Evolutionary conservation across 108 stramenopile species (phyloP), one percentile per base, ranked within the genome.

Genomic region (Chaetoceros tenuissimus): DNA sequence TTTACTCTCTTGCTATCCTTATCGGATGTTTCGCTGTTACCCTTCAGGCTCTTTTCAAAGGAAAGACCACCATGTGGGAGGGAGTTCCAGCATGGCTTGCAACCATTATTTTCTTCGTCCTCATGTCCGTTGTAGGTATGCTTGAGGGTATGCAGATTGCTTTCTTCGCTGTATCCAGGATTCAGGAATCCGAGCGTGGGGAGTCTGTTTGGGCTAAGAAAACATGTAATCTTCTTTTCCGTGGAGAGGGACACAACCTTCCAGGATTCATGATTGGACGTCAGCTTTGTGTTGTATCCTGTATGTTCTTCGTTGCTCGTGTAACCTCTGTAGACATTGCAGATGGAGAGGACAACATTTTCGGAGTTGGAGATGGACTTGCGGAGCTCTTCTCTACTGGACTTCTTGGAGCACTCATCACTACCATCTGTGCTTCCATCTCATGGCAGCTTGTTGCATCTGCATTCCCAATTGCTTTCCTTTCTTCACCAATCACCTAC

Each of bases 101-200:
- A 2, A 64, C 87, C 25, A 47, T 86, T 52, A 48, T 92, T 18
- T 81, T 92, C 64, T 73, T 87, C 52, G 57, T 85, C 51, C 67
- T 92, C 48, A 75, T 84, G 77, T 55, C 58, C 46, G 46, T 88
- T 34, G 82, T 83, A 47, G 90, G 90, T 69, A 70, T 84, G 67
- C 59, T 92, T 48, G 89, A 92, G 69, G 89, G 80, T 43, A 87
- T 87, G 81, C 89, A 92, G 55, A 87, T 92, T 72, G 90, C 90
- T 45, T 68, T 81, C 53, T 92, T 87, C 52, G 75, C 86, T 27
- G 78, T 84, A 27, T 69, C 75, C 51, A 92, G 86, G 67, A 43
- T 92, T 10, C 63, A 65, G 1, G 63, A 62, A 44, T 55, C 58
- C 0, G 81, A 78, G 31, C 59, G 60, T 44, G 61, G 77, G 55